Evolutionary conservation across 306 rosid genomes (phyloP).

Genomic region (Ziziphus jujuba): DNA sequence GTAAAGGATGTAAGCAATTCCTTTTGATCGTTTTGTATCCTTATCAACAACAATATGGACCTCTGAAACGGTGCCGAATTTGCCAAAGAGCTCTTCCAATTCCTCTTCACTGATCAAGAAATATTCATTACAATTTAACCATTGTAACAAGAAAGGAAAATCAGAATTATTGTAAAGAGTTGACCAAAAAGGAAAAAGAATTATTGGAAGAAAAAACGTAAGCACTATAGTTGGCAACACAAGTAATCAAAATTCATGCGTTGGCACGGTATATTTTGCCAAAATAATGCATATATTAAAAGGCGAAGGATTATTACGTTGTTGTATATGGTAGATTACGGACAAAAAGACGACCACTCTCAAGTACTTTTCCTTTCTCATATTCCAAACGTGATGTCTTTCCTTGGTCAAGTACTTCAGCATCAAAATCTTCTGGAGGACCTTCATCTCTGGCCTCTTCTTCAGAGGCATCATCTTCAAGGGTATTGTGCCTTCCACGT

Average conservation of each 20-base stretch:
- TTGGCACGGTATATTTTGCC: neutral
- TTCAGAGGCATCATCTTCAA: slow-evolving; percentile 22
- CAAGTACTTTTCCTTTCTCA: slow-evolving; percentile 45
- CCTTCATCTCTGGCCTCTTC: slow-evolving; percentile 27
- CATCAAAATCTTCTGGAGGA: slow-evolving; percentile 9
- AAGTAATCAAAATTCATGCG: neutral
- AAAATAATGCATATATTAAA: neutral
- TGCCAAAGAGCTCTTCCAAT: slow-evolving; percentile 68
- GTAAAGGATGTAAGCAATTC: slow-evolving; percentile 65
- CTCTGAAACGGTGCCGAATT: slow-evolving; percentile 62
- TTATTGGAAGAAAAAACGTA: neutral
- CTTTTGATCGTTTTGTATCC: slow-evolving; percentile 77
- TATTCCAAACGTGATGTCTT: slow-evolving; percentile 37
- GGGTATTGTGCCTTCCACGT: slow-evolving; percentile 25
- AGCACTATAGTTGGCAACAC: neutral
- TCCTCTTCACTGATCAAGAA: slow-evolving; percentile 72
- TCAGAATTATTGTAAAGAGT: slow-evolving; percentile 4
- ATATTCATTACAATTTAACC: slow-evolving; percentile 6
- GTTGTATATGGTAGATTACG: slow-evolving; percentile 86
- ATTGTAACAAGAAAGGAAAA: neutral
- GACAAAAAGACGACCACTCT: slow-evolving; percentile 71
- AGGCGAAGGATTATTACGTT: slow-evolving; percentile 40
- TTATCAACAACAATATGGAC: slow-evolving; percentile 83
- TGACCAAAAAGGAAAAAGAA: neutral
- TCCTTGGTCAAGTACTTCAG: slow-evolving; percentile 26